phyloP scores from a whole-genome alignment of 2,329 filamentous ascomycete genomes.

The Pseudogymnoascus destructans region DNA sequence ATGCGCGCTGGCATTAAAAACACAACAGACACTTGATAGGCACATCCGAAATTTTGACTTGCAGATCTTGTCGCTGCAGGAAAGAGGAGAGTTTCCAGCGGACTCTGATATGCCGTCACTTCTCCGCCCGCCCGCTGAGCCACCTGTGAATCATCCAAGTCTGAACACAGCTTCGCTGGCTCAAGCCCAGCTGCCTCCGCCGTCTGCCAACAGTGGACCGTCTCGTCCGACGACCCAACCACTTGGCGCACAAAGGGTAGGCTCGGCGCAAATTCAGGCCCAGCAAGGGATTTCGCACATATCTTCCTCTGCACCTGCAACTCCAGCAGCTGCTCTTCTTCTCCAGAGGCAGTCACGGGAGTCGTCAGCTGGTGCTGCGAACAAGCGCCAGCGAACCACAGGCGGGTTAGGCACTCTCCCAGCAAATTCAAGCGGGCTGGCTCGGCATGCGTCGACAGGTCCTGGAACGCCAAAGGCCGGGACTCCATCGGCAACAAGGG shows the following conservation, averaged over 20 bases:
- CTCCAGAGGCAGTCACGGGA: slow-evolving; percentile 43
- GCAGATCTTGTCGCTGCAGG: slow-evolving; percentile 48
- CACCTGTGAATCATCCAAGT: slow-evolving; percentile 19
- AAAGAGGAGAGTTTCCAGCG: slow-evolving; percentile 37
- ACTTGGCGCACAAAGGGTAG: slow-evolving; percentile 15
- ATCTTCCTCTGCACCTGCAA: slow-evolving; percentile 42
- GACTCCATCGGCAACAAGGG: slow-evolving; percentile 27
- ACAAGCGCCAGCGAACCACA: slow-evolving; percentile 36
- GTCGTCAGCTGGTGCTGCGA: slow-evolving; percentile 45
- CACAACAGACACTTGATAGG: slow-evolving; percentile 46
- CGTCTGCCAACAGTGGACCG: slow-evolving; percentile 18
- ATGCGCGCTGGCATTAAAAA: slow-evolving; percentile 53
- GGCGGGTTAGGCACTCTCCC: slow-evolving; percentile 35
- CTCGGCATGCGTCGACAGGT: slow-evolving; percentile 48
- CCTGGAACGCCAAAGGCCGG: slow-evolving; percentile 46
- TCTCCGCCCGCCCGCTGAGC: slow-evolving; percentile 41
- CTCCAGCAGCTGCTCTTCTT: slow-evolving; percentile 47
- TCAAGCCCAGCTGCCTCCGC: slow-evolving; percentile 17
- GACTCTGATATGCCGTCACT: slow-evolving; percentile 50
- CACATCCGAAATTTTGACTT: slow-evolving; percentile 49
- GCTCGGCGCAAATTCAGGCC: slow-evolving; percentile 12
- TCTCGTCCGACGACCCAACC: slow-evolving; percentile 19
- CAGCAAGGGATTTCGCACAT: slow-evolving; percentile 16
- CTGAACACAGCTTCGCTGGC: slow-evolving; percentile 17
- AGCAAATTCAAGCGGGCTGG: slow-evolving; percentile 42